Evolutionary conservation across 2,329 filamentous ascomycete genomes (phyloP).

Genomic region (Chaetothyriales sp.): DNA sequence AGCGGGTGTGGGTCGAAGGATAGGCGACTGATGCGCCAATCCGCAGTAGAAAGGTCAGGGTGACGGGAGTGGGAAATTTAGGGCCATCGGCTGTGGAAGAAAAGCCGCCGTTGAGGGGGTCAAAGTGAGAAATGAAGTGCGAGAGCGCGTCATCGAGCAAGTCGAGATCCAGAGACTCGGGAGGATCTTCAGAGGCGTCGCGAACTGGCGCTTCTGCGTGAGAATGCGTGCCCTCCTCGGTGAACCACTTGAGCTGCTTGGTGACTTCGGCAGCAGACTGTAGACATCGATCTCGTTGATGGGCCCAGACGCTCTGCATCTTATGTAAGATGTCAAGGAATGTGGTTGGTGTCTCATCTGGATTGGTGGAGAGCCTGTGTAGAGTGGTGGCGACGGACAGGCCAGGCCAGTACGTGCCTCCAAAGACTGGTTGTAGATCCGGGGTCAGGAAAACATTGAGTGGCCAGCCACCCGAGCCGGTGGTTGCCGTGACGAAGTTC

Average conservation of each 20-base stretch:
- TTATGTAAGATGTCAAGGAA: conserved; percentile 76
- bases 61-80: conserved; percentile 82
- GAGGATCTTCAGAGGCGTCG: conserved; percentile 27
- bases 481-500: conserved; percentile 94
- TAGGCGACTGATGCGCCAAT: conserved; percentile 38
- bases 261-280: conserved; percentile 74
- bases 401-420: conserved; percentile 89
- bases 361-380: conserved; percentile 22
- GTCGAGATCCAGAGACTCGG: conserved; percentile 72
- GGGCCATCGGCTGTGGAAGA: conserved; percentile 44
- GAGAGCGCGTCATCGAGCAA: conserved; percentile 79
- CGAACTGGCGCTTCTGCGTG: conserved; percentile 18
- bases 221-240: conserved; percentile 62
- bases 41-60: conserved; percentile 67
- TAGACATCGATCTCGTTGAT: conserved; percentile 69
- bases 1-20: conserved; percentile 14
- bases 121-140: conserved; percentile 69
- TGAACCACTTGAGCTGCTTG: conserved; percentile 68
- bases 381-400: conserved; percentile 44
- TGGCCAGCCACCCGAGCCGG: conserved; percentile 82
- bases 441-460: conserved; percentile 94
- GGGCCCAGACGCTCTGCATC: conserved; percentile 60
- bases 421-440: conserved; percentile 84
- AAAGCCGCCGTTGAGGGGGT: conserved; percentile 68
- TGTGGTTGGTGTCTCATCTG: conserved; percentile 48